Percentiles rank a stretch among this genome's conserved stretches.
Evolutionary conservation across 1,139 yeast species (phyloP).

Genomic region (Suhomyces wounanorum): DNA sequence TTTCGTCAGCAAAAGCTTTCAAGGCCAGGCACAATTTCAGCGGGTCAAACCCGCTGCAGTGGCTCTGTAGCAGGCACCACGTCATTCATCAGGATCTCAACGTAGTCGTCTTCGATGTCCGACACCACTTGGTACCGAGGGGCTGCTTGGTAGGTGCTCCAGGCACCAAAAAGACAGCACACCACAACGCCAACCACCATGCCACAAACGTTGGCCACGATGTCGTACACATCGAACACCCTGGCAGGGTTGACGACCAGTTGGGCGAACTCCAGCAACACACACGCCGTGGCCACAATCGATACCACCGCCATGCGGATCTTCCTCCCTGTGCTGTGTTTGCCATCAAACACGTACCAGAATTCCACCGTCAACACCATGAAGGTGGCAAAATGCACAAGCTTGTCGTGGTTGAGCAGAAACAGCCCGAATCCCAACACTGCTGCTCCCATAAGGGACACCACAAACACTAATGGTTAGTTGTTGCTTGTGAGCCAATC

Average conservation of each 20-base stretch:
- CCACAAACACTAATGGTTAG: constrained; percentile 21
- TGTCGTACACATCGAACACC: constrained; percentile 52
- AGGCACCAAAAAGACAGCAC: constrained; percentile 8
- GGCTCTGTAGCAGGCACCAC: constrained; percentile 1
- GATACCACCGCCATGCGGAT: constrained; percentile 5
- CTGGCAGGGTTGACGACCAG: constrained; percentile 45
- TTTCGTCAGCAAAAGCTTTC: neutral
- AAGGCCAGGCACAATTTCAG: too few species aligned
- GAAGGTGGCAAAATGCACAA: constrained; percentile 53
- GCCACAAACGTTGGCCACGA: constrained; percentile 44
- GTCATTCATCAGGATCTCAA: constrained; percentile 15
- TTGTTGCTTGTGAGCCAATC: neutral
- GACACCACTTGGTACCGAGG: neutral
- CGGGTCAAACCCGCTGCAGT: neutral
- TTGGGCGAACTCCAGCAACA: constrained; percentile 53
- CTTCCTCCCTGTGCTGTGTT: constrained; percentile 2
- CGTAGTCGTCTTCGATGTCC: constrained; percentile 15
- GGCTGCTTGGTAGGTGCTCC: neutral
- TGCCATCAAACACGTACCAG: constrained; percentile 54
- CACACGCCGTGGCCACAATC: constrained; percentile 41
- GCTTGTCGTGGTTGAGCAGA: constrained; percentile 52
- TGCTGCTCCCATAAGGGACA: constrained; percentile 31
- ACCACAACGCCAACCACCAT: constrained; percentile 30
- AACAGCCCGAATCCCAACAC: constrained; percentile 57
- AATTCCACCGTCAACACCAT: constrained; percentile 52